A percentile compares a stretch with the other conserved stretches of the same genome.
Conservation (phyloP, 2,329 filamentous ascomycete species). For the Lithohypha guttulata region DNA sequence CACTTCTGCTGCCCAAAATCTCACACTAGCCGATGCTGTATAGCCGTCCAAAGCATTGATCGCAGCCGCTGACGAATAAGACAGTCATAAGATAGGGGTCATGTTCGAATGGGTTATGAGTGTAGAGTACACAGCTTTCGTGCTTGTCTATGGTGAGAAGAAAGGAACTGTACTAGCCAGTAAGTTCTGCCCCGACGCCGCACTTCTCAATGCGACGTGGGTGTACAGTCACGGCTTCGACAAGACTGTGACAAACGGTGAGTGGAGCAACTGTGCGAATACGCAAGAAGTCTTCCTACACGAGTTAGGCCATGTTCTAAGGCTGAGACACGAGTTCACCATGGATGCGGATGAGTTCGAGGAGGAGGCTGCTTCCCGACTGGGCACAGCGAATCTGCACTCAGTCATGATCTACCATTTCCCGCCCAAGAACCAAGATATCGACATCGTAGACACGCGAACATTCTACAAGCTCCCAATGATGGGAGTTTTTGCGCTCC, state of each 20-base stretch:
- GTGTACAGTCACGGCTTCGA: slow-evolving; percentile 11
- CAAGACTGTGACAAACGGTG: not conserved
- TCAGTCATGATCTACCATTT: slow-evolving; percentile 12
- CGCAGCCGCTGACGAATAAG: slow-evolving; percentile 12
- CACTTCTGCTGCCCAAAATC: too few relatives aligned
- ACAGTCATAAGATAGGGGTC: slow-evolving; percentile 9
- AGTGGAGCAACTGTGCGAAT: slow-evolving; percentile 9
- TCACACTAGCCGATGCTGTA: too few relatives aligned
- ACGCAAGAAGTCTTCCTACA: slow-evolving; percentile 14
- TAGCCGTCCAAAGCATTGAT: too few relatives aligned
- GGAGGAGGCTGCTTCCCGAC: slow-evolving; percentile 4
- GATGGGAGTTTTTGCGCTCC: too few relatives aligned
- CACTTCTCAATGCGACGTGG: slow-evolving; percentile 3
- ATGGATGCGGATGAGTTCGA: not conserved
- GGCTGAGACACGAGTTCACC: slow-evolving; percentile 14
- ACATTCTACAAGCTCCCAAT: slow-evolving; percentile 8
- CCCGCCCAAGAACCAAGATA: slow-evolving; percentile 7
- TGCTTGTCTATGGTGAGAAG: slow-evolving; percentile 9
- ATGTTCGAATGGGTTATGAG: slow-evolving; percentile 10
- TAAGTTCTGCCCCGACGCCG: slow-evolving; percentile 11
- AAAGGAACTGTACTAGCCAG: slow-evolving; percentile 10
- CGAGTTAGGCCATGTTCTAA: slow-evolving; percentile 13
- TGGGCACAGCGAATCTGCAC: slow-evolving; percentile 4
- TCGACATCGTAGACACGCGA: slow-evolving; percentile 2
- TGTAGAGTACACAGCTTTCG: slow-evolving; percentile 9